These are phyloP conservation scores for Russula earlei DNA, from an alignment of 768 basidiomycete species.

Conservation along the genomic window DNA sequence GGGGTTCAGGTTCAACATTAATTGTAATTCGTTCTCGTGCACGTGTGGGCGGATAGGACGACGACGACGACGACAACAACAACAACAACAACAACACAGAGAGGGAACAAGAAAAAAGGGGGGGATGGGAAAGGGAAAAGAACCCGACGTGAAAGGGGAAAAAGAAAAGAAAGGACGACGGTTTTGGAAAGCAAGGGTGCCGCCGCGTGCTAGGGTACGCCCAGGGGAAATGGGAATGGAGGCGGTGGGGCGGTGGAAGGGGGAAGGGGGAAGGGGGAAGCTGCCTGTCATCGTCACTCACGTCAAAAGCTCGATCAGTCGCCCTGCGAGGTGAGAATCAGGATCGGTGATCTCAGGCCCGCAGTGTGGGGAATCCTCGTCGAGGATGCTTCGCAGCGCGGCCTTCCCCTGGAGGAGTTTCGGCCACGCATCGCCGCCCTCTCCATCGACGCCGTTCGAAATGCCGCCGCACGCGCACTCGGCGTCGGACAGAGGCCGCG, in stretches of 20 bases:
- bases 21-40: too few relatives aligned
- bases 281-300: conserved; percentile 46
- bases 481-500: conserved; percentile 40
- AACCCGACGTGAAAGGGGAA: too few relatives aligned
- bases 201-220: too few relatives aligned
- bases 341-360: conserved; percentile 30
- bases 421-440: conserved; percentile 55
- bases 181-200: too few relatives aligned
- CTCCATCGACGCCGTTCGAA: conserved; percentile 69
- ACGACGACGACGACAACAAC: too few relatives aligned
- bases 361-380: conserved; percentile 7
- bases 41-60: too few relatives aligned
- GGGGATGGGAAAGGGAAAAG: too few relatives aligned
- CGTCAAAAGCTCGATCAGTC: conserved; percentile 60
- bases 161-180: not conserved
- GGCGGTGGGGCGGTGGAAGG: too few relatives aligned
- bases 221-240: too few relatives aligned
- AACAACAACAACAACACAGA: too few relatives aligned
- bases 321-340: conserved; percentile 47
- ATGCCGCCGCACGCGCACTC: conserved; percentile 50
- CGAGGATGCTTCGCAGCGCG: conserved; percentile 38
- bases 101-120: not conserved
- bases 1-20: too few relatives aligned
- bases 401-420: conserved; percentile 56
- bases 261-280: conserved; percentile 5